Evolutionary conservation across 495 filamentous ascomycete genomes (phyloP), one percentile per base, ranked within the genome.

Genomic region (Penicillium maclennaniae): DNA sequence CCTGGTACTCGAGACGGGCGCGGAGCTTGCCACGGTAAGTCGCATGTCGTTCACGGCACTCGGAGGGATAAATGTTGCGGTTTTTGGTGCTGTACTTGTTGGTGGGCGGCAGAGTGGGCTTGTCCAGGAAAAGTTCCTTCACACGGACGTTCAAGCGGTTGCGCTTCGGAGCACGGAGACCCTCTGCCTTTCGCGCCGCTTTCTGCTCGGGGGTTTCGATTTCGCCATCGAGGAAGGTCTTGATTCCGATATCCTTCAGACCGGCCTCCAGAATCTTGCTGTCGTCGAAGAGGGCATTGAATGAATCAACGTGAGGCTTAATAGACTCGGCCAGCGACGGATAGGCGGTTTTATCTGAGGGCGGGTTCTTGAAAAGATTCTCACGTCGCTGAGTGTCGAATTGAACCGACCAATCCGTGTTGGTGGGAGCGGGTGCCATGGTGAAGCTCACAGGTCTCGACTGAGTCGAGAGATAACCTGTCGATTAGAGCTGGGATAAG

Each of bases 21-120:
- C 84, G 83, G 52, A 97, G 78, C 71, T 86, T 91, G 42, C 92
- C 93, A 58, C 90, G 80, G 69, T 98, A 98, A 9, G 91, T 89
- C 46, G 84, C 85, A 79, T 97, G 92, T 43, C 93, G 80, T 71
- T 98, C 92, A 75, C 93, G 81, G 72, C 91, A 96, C 73, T 98
- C 93, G 10, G 93, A 84, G 3, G 93, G 93, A 48, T 89, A 83
- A 48, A 98, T 91, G 54, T 92, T 86, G 63, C 90, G 81, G 61
- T 89, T 87, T 44, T 71, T 77, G 49, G 82, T 81, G 54, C 83
- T 83, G 60, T 84, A 85, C 65, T 95, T 95, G 74, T 96, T 96
- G 53, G 78, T 78, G 3, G 81, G 69, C 3, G 91, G 90, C 7
- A 96, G 73, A 40, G 75, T 70, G 10, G 90, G 79, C 69, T 87